These are phyloP conservation scores for Dioszegia crocea DNA, from an alignment of 768 basidiomycete species.

Conservation along the genomic window DNA sequence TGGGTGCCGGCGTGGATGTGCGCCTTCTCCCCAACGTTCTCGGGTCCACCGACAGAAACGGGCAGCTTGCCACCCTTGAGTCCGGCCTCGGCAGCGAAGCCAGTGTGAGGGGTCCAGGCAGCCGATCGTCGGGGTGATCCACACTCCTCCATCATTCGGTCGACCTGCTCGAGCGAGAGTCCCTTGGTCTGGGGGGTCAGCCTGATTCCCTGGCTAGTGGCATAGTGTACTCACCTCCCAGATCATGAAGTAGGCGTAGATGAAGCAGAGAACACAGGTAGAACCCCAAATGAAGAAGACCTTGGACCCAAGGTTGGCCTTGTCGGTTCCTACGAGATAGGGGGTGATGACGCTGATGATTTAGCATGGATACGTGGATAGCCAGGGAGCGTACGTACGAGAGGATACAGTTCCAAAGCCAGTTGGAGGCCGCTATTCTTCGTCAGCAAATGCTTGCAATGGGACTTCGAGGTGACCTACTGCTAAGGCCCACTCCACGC, in stretches of 20 bases:
- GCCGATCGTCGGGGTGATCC: constrained; percentile 38
- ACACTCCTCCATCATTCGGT: constrained; percentile 43
- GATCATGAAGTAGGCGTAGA: constrained; percentile 70
- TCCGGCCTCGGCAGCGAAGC: constrained; percentile 43
- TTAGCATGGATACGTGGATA: no score
- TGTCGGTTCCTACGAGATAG: constrained; percentile 44
- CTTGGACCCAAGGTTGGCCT: constrained; percentile 42
- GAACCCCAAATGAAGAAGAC: constrained; percentile 51
- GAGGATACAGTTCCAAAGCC: constrained; percentile 49
- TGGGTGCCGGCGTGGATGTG: constrained; percentile 13
- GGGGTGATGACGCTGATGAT: constrained; percentile 48
- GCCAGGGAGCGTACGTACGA: no score
- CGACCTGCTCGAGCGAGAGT: constrained; percentile 53
- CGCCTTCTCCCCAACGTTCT: constrained; percentile 9
- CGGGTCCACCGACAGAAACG: not conserved
- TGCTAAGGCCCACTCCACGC: constrained; percentile 71
- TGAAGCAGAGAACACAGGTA: constrained; percentile 56
- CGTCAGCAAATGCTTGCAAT: not conserved
- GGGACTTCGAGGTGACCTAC: no score
- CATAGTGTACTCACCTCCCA: constrained; percentile 55
- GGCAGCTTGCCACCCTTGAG: constrained; percentile 34
- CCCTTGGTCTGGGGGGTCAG: constrained; percentile 58
- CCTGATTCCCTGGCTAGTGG: not conserved
- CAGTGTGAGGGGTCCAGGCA: constrained; percentile 48
- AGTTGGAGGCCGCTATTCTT: constrained; percentile 25